Base-by-base conservation (phyloP, 2,329 filamentous ascomycete species). In the Neocucurbitaria cava region DNA sequence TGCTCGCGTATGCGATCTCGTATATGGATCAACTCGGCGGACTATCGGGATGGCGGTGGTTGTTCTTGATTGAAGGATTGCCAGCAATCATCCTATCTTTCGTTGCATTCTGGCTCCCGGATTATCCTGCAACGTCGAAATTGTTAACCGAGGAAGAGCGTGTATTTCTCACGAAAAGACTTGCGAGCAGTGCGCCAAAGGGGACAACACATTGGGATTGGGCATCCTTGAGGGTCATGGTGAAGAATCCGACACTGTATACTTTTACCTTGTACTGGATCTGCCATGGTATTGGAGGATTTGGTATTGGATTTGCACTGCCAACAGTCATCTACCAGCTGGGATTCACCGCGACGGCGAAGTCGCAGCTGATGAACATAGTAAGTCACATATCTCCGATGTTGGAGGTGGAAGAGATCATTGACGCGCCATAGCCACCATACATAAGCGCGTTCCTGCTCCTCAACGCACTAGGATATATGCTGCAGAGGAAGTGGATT, bases 1-100 rank as follows among this genome's bases (percentile, higher is more conserved):
- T 64, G 0, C 75, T 87, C 0, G 84, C 85, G 1, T 82, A 81
- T 52, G 66, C 64, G 7, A 88, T 89, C 60, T 77, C 75, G 30
- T 87, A 89, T 62, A 79, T 87, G 56, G 85, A 88, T 66, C 77
- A 78, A 33, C 78, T 81, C 6, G 78, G 77, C 7, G 83, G 65
- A 6, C 47, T 68, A 2, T 64, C 61, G 13, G 69, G 69, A 15
- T 72, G 68, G 69, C 53, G 65, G 2, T 72, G 69, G 67, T 58
- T 72, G n/a, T 64, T 64, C 21, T 42, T 62, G 10, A 36, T 64
- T 1, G 61, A 62, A 33, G 58, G 61, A 9, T 36, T 64, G 5
- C 59, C 61, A 7, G 59, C 61, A 1, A 64, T 64, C 5, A 1
- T 62, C 9, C 58, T 64, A 11, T 52, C 61, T 6, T 59, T 64